Evolutionary conservation across 116 monocot species (phyloP), one percentile per base, ranked within the genome.

Genomic region (Zostera marina): DNA sequence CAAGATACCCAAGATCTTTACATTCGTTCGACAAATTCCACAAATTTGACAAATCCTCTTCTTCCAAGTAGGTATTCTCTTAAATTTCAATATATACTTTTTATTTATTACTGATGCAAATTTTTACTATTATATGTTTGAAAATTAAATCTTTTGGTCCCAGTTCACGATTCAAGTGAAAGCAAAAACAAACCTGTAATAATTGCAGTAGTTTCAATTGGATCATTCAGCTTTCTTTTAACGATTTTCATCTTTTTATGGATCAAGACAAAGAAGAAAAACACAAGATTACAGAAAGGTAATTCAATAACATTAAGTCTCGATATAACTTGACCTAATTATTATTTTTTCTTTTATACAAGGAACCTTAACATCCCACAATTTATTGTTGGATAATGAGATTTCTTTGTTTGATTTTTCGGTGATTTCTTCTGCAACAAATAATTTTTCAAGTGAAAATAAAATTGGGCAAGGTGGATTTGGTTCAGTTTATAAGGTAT

Each of bases 381-480:
- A 45, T 11, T 2, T 14, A 45, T 11, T 11, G 14, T 45, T 7
- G 52, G 8, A 21, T 1, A 19, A 52, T 21, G 59, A 59, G 43
- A 8, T 59, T 3, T 20, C 38, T 21, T 13, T 56, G 14, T 32
- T 67, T 32, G 56, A 57, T 62, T 44, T 73, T 4, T 20, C 41
- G 0, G 41, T 51, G 3, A 44, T 67, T 2, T 19, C 19, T 47
- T 3, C 44, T 7, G 66, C 67, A 9, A 68, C 73, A 43, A 53
- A 67, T 19, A 44, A 59, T 22, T 68, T 73, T 52, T 73, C 58
- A 10, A 41, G 15, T 13, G 43, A 22, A 8, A 68, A 68, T 53
- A 63, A 21, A 22, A 41, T 66, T 25, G 67, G 66, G 22, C 43
- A 73, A 53, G 73, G 73, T 54, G 74, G 68, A 43, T 72, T 72